These are phyloP conservation scores for Cryptococcus sp. DNA, from an alignment of 1,284 basidiomycete genomes.

Conservation along the genomic window DNA sequence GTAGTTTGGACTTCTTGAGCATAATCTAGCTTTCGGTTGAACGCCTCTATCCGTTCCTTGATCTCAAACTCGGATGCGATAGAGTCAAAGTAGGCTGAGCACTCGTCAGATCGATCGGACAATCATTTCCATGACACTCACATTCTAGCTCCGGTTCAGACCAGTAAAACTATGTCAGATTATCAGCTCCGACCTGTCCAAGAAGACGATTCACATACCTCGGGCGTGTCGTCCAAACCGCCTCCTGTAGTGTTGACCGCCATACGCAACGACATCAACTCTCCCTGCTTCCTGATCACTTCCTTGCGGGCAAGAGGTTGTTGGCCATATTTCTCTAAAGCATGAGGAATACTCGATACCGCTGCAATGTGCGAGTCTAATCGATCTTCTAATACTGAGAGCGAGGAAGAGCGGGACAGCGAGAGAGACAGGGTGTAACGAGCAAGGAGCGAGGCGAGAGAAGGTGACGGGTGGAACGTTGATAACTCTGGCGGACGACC, in stretches of 20 bases:
- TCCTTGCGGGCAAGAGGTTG: constrained; percentile 75
- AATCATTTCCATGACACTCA: constrained; percentile 42
- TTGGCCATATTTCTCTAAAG: constrained; percentile 73
- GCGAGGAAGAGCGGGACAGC: constrained; percentile 77
- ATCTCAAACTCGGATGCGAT: constrained; percentile 80
- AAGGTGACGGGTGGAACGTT: constrained; percentile 48
- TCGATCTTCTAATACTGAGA: constrained; percentile 78
- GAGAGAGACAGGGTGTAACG: constrained; percentile 89
- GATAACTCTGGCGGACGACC: constrained; percentile 62
- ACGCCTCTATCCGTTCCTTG: constrained; percentile 70
- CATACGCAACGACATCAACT: constrained; percentile 83
- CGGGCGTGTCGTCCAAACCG: constrained; percentile 81
- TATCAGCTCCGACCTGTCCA: not conserved
- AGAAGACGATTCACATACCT: constrained; percentile 24
- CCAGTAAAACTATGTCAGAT: constrained; percentile 74
- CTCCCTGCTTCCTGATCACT: constrained; percentile 83
- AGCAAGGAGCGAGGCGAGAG: constrained; percentile 64
- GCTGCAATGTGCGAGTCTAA: constrained; percentile 78
- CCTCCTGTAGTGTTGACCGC: constrained; percentile 82
- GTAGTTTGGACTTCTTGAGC: constrained; percentile 70
- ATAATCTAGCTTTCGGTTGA: constrained; percentile 92
- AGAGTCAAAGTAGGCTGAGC: constrained; percentile 74
- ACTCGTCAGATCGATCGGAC: not conserved
- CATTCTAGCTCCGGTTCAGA: constrained; percentile 82
- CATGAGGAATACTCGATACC: constrained; percentile 72